Evolutionary conservation across 2,329 filamentous ascomycete genomes (phyloP).

Genomic region (Exophiala viscosa): DNA sequence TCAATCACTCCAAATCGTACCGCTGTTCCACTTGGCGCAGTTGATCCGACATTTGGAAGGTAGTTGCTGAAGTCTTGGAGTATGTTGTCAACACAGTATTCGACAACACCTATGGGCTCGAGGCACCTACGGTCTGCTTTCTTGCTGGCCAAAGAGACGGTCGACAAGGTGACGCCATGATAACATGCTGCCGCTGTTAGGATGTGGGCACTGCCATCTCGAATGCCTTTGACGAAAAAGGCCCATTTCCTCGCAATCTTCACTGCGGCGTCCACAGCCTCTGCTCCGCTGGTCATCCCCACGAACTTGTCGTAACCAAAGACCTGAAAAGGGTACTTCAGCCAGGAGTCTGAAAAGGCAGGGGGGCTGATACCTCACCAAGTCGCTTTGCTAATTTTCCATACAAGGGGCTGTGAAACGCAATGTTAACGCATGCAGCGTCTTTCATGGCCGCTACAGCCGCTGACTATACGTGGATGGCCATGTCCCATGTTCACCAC

Average conservation of each 20-base stretch:
- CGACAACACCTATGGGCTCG: too few species aligned
- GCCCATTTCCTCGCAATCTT: slow-evolving; percentile 97
- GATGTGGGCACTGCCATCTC: slow-evolving; percentile 74
- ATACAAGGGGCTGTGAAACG: slow-evolving; percentile 97
- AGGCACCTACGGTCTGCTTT: too few species aligned
- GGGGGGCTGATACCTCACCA: slow-evolving; percentile 52
- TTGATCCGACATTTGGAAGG: too few species aligned
- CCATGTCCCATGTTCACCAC: slow-evolving; percentile 53
- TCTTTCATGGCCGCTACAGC: neutral
- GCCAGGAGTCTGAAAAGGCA: too few species aligned
- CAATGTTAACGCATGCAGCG: slow-evolving; percentile 56
- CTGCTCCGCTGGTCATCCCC: slow-evolving; percentile 95
- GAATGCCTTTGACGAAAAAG: slow-evolving; percentile 90
- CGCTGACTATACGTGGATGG: slow-evolving; percentile 87
- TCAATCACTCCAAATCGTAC: too few species aligned
- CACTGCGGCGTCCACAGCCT: slow-evolving; percentile 91
- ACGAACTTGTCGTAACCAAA: slow-evolving; percentile 97
- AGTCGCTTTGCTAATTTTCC: slow-evolving; percentile 91
- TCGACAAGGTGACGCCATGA: slow-evolving; percentile 63
- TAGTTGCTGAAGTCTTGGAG: too few species aligned
- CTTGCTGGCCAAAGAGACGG: neutral
- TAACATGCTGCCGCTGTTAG: slow-evolving; percentile 78
- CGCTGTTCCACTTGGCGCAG: too few species aligned
- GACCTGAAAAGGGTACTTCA: slow-evolving; percentile 3
- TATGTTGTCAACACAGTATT: too few species aligned